Conservation (phyloP, 768 basidiomycete genomes). For the Boletus tylopilopsis region DNA sequence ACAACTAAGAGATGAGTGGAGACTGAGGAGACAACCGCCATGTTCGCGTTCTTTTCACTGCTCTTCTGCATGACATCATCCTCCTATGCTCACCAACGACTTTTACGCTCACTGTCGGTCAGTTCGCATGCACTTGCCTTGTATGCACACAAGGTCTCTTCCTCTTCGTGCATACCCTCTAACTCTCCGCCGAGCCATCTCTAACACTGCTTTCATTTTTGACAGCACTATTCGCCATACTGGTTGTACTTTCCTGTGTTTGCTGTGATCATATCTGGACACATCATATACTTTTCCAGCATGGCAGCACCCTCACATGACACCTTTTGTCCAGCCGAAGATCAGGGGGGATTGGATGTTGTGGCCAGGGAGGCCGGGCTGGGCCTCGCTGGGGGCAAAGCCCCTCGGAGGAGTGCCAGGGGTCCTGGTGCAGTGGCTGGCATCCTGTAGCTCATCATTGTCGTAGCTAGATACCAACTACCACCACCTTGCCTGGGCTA, state of each 20-base stretch:
- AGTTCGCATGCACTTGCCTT: background rate
- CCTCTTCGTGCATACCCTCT: constrained; percentile 42
- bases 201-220: background rate
- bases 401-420: too few species aligned
- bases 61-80: constrained; percentile 83
- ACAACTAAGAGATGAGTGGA: background rate
- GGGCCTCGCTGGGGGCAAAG: too few species aligned
- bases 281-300: constrained; percentile 86
- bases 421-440: too few species aligned
- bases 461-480: too few species aligned
- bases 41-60: constrained; percentile 80
- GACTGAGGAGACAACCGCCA: constrained; percentile 38
- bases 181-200: too few species aligned
- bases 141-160: constrained; percentile 36
- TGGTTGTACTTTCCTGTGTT: constrained; percentile 89
- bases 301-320: constrained; percentile 23
- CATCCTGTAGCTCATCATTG: too few species aligned
- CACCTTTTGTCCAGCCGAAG: constrained; percentile 55
- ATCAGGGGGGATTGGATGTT: constrained; percentile 54
- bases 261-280: constrained; percentile 63
- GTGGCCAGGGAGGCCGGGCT: too few species aligned
- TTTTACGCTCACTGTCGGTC: constrained; percentile 80
- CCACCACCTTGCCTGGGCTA: too few species aligned
- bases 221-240: constrained; percentile 74
- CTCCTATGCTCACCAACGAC: constrained; percentile 84